Percentiles rank a stretch among this genome's conserved stretches.
Conservation (phyloP, 1,284 basidiomycete genomes). For the Heterobasidion parviporum region DNA sequence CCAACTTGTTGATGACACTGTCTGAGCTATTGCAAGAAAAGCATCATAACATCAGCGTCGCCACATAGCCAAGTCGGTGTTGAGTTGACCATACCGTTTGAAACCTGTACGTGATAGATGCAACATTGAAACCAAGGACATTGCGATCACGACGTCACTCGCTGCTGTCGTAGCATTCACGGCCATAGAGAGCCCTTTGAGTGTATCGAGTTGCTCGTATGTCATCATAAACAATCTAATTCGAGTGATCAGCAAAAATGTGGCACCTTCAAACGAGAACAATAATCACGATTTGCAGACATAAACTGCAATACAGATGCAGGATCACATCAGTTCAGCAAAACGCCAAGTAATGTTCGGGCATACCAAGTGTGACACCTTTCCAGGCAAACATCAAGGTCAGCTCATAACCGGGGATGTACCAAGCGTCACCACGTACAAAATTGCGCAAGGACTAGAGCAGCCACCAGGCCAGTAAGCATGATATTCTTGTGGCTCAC, state of each 20-base stretch:
- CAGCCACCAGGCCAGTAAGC: constrained; percentile 23
- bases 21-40: constrained; percentile 32
- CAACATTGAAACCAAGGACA: constrained; percentile 38
- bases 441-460: not conserved
- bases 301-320: not conserved
- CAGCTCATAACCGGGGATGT: not conserved
- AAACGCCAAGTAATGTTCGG: not conserved
- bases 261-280: not conserved
- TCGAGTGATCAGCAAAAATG: not conserved
- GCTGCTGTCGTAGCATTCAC: constrained; percentile 45
- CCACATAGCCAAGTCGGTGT: not conserved
- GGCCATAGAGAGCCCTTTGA: constrained; percentile 46
- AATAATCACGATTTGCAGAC: not conserved
- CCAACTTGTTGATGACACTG: constrained; percentile 48
- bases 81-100: constrained; percentile 28
- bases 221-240: not conserved
- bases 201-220: constrained; percentile 32
- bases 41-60: not conserved
- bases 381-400: not conserved
- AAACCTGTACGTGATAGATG: constrained; percentile 44
- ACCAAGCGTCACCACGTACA: not conserved
- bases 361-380: not conserved
- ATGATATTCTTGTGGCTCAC: constrained; percentile 39
- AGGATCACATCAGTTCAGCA: not conserved
- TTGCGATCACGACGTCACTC: constrained; percentile 43